Conservation (phyloP, 345 rosid species). For the Bruguiera parviflora region DNA sequence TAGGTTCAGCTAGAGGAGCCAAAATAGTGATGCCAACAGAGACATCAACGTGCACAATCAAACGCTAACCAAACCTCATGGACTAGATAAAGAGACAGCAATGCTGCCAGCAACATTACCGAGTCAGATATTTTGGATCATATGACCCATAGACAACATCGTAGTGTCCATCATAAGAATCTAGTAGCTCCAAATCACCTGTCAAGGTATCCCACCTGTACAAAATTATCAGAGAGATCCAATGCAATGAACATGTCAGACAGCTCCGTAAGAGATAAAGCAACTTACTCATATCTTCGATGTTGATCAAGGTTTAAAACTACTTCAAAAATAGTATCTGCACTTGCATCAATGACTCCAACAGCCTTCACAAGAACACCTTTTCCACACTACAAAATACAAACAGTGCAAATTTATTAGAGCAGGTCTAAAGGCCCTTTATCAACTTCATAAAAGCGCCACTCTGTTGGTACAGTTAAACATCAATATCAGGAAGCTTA, state of each 20-base stretch:
- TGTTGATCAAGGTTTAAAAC: conserved; percentile 64
- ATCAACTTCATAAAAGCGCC: not conserved
- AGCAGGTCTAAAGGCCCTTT: not conserved
- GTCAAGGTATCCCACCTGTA: conserved; percentile 97
- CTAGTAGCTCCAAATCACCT: conserved; percentile 79
- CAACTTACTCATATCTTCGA: conserved; percentile 84
- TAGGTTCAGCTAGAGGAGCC: not conserved
- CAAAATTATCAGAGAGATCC: conserved; percentile 26
- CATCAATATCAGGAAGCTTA: not conserved
- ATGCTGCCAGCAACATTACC: conserved; percentile 41
- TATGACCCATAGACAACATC: conserved; percentile 81
- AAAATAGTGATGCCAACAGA: conserved; percentile 19
- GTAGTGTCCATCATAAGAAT: conserved; percentile 85
- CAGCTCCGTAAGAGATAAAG: conserved; percentile 13
- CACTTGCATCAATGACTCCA: conserved; percentile 77
- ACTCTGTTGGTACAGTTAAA: not conserved
- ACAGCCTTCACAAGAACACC: conserved; percentile 87
- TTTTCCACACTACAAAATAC: conserved; percentile 51
- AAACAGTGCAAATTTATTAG: conserved; percentile 17
- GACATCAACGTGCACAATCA: not conserved
- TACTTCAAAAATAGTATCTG: conserved; percentile 85
- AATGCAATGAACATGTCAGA: conserved; percentile 20
- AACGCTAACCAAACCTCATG: not conserved
- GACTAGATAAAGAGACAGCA: not conserved
- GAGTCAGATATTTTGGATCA: conserved; percentile 76